These are phyloP conservation scores for Pleurotus platypus DNA, from an alignment of 768 basidiomycete genomes.

Conservation along the genomic window DNA sequence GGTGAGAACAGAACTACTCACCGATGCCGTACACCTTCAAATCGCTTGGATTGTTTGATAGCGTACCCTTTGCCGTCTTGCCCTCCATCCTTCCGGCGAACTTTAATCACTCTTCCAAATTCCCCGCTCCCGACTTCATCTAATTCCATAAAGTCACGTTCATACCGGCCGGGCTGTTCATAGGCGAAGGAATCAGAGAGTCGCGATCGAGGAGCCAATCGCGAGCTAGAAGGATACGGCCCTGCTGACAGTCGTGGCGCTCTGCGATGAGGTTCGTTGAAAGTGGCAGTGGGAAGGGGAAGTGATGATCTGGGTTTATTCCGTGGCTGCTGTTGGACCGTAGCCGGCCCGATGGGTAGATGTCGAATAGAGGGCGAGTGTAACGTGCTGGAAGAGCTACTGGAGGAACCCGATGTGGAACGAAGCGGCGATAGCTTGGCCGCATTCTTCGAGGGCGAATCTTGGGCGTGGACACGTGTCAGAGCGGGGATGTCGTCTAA, in stretches of 20 bases:
- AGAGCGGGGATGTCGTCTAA: conserved; percentile 58
- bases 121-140: conserved; percentile 87
- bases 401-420: conserved; percentile 20
- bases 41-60: conserved; percentile 91
- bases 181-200: conserved; percentile 39
- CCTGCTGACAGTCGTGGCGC: conserved; percentile 14
- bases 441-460: conserved; percentile 43
- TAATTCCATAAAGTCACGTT: conserved; percentile 75
- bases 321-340: conserved; percentile 27
- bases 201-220: conserved; percentile 16
- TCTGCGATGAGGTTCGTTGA: conserved; percentile 21
- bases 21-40: conserved; percentile 90
- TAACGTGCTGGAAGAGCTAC: conserved; percentile 1
- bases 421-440: conserved; percentile 32
- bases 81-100: conserved; percentile 54
- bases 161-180: conserved; percentile 64
- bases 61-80: conserved; percentile 59
- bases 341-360: conserved; percentile 8
- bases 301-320: conserved; percentile 43
- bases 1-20: conserved; percentile 33
- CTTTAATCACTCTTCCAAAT: conserved; percentile 91
- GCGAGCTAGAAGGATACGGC: conserved; percentile 15
- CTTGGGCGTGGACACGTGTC: conserved; percentile 41
- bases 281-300: conserved; percentile 41
- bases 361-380: conserved; percentile 2